Evolutionary conservation across 2,329 filamentous ascomycete genomes (phyloP).

Genomic region (Ophiostoma populinum): DNA sequence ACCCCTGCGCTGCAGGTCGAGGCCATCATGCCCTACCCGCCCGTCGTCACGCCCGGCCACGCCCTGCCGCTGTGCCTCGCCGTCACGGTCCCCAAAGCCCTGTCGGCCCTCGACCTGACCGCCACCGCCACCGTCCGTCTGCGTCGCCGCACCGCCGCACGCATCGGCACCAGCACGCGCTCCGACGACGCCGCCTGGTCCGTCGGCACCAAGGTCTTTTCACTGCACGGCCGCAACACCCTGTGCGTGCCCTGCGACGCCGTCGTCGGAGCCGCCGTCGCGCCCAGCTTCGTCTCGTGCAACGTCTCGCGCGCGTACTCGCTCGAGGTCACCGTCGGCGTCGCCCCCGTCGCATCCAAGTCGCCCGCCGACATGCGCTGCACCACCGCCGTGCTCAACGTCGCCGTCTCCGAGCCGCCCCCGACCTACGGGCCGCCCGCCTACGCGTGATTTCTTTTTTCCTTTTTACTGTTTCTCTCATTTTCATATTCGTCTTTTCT

Average conservation of each 20-base stretch:
- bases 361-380: neutral
- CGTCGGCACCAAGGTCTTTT: neutral
- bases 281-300: slow-evolving; percentile 1
- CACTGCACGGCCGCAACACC: neutral
- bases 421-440: no score
- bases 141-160: neutral
- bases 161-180: neutral
- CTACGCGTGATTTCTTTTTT: neutral
- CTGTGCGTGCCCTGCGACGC: neutral
- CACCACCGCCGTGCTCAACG: neutral
- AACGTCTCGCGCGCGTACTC: neutral
- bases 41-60: slow-evolving; percentile 1
- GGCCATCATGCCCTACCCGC: neutral
- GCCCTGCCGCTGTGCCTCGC: neutral
- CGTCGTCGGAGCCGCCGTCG: no score
- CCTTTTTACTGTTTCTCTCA: neutral
- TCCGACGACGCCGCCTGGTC: neutral
- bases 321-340: neutral
- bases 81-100: neutral
- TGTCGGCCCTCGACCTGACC: neutral
- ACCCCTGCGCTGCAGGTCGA: slow-evolving; percentile 2
- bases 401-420: slow-evolving; percentile 1
- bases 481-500: neutral
- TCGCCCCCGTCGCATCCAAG: neutral
- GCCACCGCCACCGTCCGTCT: neutral